phyloP scores from a whole-genome alignment of 1,139 yeast genomes.

The Saccharomycopsis hybrid region DNA sequence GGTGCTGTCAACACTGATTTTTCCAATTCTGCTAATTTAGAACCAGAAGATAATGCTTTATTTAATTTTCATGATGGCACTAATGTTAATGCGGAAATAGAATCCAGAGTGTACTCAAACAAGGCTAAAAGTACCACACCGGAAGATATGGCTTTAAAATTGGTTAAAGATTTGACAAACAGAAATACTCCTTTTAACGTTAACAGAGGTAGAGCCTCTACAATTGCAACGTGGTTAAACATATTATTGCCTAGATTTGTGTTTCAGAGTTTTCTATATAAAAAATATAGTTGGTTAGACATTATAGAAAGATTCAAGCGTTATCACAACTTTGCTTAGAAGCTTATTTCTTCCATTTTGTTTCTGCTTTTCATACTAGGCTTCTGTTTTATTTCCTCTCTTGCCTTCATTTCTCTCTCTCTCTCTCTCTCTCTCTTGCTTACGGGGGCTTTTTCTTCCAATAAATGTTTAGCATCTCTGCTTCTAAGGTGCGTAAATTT shows the following conservation, averaged over 20 bases:
- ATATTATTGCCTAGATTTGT: background rate
- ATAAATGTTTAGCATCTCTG: no score
- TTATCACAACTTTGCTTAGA: no score
- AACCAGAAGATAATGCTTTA: background rate
- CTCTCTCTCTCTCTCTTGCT: no score
- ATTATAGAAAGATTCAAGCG: background rate
- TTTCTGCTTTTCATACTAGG: no score
- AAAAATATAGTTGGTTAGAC: conserved; percentile 1
- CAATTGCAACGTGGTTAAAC: conserved; percentile 5
- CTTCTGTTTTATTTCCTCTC: no score
- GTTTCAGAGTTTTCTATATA: background rate
- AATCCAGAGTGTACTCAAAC: background rate
- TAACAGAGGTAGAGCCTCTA: background rate
- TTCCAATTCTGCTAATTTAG: background rate
- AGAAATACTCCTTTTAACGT: background rate
- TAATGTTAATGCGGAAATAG: background rate
- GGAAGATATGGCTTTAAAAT: conserved; percentile 45
- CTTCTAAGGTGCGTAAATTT: no score
- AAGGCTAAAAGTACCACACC: conserved; percentile 35
- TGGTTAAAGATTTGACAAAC: conserved; percentile 39
- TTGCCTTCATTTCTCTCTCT: no score
- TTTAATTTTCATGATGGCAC: background rate
- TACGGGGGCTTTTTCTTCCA: no score
- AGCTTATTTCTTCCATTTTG: no score
- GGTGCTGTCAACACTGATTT: conserved; percentile 53